Evolutionary conservation across 192 early-diverging fungal species (phyloP), one percentile per base, ranked within the genome.

Genomic region (Rhizophlyctis rosea): DNA sequence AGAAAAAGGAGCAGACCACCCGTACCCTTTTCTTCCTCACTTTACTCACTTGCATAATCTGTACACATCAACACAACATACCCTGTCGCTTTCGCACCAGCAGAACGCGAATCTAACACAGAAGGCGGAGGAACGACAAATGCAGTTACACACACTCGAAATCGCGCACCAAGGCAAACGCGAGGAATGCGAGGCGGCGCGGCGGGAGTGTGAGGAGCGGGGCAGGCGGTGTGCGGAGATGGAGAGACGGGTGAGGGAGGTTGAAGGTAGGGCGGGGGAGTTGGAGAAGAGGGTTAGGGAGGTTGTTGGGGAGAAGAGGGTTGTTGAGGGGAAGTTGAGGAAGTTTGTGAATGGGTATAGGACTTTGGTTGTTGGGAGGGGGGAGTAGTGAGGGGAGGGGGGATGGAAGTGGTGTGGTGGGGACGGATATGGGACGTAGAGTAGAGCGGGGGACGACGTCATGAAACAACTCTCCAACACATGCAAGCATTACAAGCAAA

Each of bases 21-120:
- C 60, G 3, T 65, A 47, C 24, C 49, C 57, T 3, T 68, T 68
- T 34, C 25, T n/a, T n/a, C n/a, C 30, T 16, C 49, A 51, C 25
- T 68, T 64, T 35, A 32, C 36, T 13, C 60, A 64, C 34, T 30
- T 68, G 9, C 39, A 61, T 29, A 57, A 63, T 33, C 28, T 53
- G 36, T 23, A 68, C 29, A 27, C 33, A 11, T n/a, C 59, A 18
- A 23, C 30, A 3, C 28, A 31, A 28, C 36, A 54, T 9, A 18
- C 33, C 21, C 21, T 30, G 35, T n/a, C 34, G 18, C 23, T 65
- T 3, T 32, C 58, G 2, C 54, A 57, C 23, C 64, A 65, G 28
- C 39, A 48, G 44, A 11, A 49, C 21, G 54, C 54, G 25, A 39
- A 32, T 11, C 24, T 33, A 7, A 49, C 54, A 28, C 32, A 16